Percentiles rank a stretch among this genome's conserved stretches.
phyloP scores from a whole-genome alignment of 2,329 filamentous ascomycete species.

The Huntiella savannae region DNA sequence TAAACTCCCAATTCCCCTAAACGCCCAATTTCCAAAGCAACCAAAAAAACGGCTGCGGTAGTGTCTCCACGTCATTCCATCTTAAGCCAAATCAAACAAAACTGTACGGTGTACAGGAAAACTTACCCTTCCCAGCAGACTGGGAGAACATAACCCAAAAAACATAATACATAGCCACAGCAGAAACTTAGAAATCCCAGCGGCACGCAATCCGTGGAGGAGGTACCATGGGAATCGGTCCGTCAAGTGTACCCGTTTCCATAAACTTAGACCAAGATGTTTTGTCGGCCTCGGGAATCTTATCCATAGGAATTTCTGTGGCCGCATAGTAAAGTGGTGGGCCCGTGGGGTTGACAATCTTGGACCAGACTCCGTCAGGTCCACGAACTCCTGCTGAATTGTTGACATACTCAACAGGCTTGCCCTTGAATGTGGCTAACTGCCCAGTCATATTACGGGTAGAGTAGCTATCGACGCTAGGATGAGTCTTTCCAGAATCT shows the following conservation, averaged over 20 bases:
- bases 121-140: background rate
- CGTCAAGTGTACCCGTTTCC: slow-evolving; percentile 48
- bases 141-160: background rate
- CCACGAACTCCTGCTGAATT: slow-evolving; percentile 28
- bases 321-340: slow-evolving; percentile 43
- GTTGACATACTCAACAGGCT: slow-evolving; percentile 38
- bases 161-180: background rate
- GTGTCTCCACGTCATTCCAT: too few relatives aligned
- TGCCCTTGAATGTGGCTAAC: slow-evolving; percentile 43
- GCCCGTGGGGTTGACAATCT: slow-evolving; percentile 57
- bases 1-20: too few relatives aligned
- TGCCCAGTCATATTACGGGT: slow-evolving; percentile 23
- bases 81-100: too few relatives aligned
- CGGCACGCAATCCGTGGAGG: slow-evolving; percentile 57
- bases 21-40: too few relatives aligned
- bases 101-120: too few relatives aligned
- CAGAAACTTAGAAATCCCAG: slow-evolving; percentile 43
- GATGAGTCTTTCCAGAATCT: slow-evolving; percentile 25
- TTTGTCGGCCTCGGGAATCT: slow-evolving; percentile 40
- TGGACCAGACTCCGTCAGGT: slow-evolving; percentile 36
- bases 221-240: slow-evolving; percentile 56
- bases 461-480: slow-evolving; percentile 25
- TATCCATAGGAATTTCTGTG: slow-evolving; percentile 37
- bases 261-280: slow-evolving; percentile 45
- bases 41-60: too few relatives aligned